Percentiles rank a stretch among this genome's conserved stretches.
Conservation (phyloP, 768 basidiomycete species). For the Rhodotorula toruloides region DNA sequence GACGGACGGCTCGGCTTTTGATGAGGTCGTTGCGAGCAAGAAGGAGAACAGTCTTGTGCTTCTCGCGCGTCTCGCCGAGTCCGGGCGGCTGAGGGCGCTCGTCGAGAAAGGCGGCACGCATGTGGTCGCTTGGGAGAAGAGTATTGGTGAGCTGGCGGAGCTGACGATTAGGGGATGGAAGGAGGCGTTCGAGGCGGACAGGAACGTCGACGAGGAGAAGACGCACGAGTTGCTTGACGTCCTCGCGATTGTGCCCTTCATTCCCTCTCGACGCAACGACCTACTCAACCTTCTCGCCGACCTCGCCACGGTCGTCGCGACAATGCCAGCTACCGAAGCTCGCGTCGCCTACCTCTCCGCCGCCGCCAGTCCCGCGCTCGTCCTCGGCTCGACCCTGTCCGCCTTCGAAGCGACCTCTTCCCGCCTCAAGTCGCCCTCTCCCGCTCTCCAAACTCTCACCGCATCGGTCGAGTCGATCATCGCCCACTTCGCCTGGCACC, state of each 20-base stretch:
- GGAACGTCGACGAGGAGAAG: conserved; percentile 12
- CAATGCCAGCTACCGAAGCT: conserved; percentile 22
- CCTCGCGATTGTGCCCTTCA: conserved; percentile 29
- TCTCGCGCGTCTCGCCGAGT: conserved; percentile 44
- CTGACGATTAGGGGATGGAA: conserved; percentile 6
- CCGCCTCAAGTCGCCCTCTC: background rate
- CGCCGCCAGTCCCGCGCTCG: conserved; percentile 25
- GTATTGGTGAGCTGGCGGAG: background rate
- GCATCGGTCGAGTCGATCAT: conserved; percentile 29
- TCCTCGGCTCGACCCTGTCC: conserved; percentile 32
- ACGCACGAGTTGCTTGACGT: conserved; percentile 28
- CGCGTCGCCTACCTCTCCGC: conserved; percentile 31
- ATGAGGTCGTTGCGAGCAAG: conserved; percentile 41
- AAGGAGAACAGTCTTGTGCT: conserved; percentile 45
- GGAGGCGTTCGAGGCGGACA: background rate
- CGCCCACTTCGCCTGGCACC: conserved; percentile 37
- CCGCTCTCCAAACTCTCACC: conserved; percentile 1
- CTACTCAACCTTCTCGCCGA: conserved; percentile 17
- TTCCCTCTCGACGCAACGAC: conserved; percentile 11
- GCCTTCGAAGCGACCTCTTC: conserved; percentile 15
- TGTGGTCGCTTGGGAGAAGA: conserved; percentile 28
- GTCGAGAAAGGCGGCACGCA: conserved; percentile 11
- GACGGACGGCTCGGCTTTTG: conserved; percentile 37
- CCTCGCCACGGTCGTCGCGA: conserved; percentile 29
- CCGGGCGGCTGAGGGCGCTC: conserved; percentile 42